Conservation (phyloP, 768 basidiomycete species). For the Russula brevipes region DNA sequence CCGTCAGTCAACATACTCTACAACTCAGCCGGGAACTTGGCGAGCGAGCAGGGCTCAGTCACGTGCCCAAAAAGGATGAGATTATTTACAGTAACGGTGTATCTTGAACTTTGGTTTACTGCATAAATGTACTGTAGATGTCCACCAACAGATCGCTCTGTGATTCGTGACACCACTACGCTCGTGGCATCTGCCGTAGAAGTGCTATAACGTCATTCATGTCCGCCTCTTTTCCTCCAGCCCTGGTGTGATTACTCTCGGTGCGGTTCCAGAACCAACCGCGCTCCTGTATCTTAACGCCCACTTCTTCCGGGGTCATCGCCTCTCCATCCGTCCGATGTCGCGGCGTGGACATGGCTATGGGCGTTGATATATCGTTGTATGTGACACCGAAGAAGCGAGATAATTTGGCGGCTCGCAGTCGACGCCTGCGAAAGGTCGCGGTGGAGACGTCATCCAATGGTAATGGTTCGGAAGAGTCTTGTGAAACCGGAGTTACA, state of each 20-base stretch:
- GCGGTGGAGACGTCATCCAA: slow-evolving; percentile 1
- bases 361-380: slow-evolving; percentile 37
- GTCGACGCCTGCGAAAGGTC: slow-evolving; percentile 34
- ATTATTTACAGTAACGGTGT: no score
- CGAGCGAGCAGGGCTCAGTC: not conserved
- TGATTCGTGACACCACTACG: not conserved
- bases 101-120: no score
- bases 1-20: not conserved
- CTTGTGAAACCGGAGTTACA: not conserved
- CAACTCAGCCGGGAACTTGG: not conserved
- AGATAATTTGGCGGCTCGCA: slow-evolving; percentile 49
- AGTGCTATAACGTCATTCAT: slow-evolving; percentile 24
- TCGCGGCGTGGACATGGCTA: not conserved
- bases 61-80: no score
- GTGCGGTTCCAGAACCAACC: slow-evolving; percentile 20
- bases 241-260: not conserved
- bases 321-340: not conserved
- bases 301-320: not conserved
- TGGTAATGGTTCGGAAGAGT: not conserved
- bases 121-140: no score
- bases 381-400: slow-evolving; percentile 54
- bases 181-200: slow-evolving; percentile 26
- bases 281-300: slow-evolving; percentile 16
- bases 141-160: no score
- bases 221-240: slow-evolving; percentile 1